A percentile compares a stretch with the other conserved stretches of the same genome.
phyloP scores from a whole-genome alignment of 2,329 filamentous ascomycete species.

The Pseudopithomyces maydicus region DNA sequence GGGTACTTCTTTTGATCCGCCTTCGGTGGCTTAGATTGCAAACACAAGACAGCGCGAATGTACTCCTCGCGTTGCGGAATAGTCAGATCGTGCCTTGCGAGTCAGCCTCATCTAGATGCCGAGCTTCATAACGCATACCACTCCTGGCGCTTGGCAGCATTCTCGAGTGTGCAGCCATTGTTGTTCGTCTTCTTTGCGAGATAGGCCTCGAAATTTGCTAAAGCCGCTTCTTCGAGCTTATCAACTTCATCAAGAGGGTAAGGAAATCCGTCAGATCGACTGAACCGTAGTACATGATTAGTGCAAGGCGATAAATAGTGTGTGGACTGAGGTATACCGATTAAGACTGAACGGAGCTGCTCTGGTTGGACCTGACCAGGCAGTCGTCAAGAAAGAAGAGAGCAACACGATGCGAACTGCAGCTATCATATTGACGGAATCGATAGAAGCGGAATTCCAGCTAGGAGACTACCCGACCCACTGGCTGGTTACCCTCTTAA shows the following conservation, averaged over 20 bases:
- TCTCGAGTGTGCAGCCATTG: constrained; percentile 29
- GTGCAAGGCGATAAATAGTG: background rate
- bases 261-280: constrained; percentile 23
- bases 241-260: constrained; percentile 30
- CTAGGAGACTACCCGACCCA: background rate
- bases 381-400: constrained; percentile 16
- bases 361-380: constrained; percentile 17
- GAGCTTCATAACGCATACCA: constrained; percentile 16
- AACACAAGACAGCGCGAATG: constrained; percentile 26
- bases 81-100: constrained; percentile 24
- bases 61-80: constrained; percentile 26
- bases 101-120: background rate
- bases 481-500: background rate
- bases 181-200: constrained; percentile 24
- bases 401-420: background rate
- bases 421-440: background rate
- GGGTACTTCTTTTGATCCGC: constrained; percentile 20
- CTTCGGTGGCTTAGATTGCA: constrained; percentile 27
- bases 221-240: constrained; percentile 21
- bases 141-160: constrained; percentile 22
- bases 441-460: background rate
- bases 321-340: background rate
- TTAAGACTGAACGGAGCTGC: constrained; percentile 10
- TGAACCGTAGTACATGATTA: background rate
- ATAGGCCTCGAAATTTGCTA: constrained; percentile 27